Evolutionary conservation across 164 flowering plant genomes (phyloP).

Genomic region (Magnolia kwangsiensis): DNA sequence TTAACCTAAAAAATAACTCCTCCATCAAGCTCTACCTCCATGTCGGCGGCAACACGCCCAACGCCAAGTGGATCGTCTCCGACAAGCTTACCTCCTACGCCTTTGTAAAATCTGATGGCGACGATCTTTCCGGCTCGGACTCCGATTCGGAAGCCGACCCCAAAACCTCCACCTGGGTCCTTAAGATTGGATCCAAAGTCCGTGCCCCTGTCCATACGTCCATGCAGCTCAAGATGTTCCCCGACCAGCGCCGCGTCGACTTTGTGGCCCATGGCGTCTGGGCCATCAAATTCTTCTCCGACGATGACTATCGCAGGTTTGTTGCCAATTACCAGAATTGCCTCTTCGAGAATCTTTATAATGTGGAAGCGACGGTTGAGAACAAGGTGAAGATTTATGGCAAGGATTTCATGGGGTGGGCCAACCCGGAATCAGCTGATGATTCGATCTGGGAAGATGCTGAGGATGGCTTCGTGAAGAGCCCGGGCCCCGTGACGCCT

Average conservation of each 20-base stretch:
- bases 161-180: constrained; percentile 43
- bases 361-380: constrained; percentile 58
- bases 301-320: constrained; percentile 57
- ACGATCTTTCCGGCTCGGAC: constrained; percentile 6
- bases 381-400: constrained; percentile 81
- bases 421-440: constrained; percentile 79
- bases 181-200: constrained; percentile 53
- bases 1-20: constrained; percentile 37
- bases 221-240: constrained; percentile 61
- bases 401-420: constrained; percentile 93
- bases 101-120: constrained; percentile 33
- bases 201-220: constrained; percentile 36
- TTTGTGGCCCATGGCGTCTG: constrained; percentile 64
- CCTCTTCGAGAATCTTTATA: constrained; percentile 82
- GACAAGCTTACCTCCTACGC: constrained; percentile 61
- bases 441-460: constrained; percentile 96
- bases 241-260: constrained; percentile 65
- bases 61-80: constrained; percentile 68
- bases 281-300: constrained; percentile 71
- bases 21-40: constrained; percentile 68
- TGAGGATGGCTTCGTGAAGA: constrained; percentile 42
- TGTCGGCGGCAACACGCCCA: constrained; percentile 61
- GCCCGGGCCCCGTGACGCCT: constrained; percentile 38
- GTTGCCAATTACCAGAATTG: constrained; percentile 61
- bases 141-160: constrained; percentile 32